phyloP scores from a whole-genome alignment of 192 early-diverging fungal species.

The Coemansia nantahalensis region DNA sequence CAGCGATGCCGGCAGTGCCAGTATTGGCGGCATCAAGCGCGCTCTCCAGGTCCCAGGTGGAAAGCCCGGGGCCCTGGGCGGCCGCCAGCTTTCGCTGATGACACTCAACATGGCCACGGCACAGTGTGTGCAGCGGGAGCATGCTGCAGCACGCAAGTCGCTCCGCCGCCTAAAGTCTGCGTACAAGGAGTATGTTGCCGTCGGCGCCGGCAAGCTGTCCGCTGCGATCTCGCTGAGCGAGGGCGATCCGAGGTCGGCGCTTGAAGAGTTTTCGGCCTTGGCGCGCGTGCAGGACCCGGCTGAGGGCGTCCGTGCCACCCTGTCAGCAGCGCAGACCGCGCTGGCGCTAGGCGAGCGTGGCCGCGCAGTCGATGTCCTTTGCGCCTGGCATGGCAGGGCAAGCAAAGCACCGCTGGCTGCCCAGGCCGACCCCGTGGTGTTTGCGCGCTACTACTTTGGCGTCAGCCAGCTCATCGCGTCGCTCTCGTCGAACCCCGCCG shows the following conservation, averaged over 20 bases:
- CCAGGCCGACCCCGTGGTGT: slow-evolving; percentile 8
- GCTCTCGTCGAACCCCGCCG: slow-evolving; percentile 6
- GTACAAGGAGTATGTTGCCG: slow-evolving; percentile 2
- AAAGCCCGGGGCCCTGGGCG: slow-evolving; percentile 13
- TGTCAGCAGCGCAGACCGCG: slow-evolving; percentile 39
- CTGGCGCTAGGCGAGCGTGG: slow-evolving; percentile 17
- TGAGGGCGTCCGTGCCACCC: slow-evolving; percentile 7
- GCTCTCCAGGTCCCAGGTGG: slow-evolving; percentile 27
- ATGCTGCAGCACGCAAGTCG: slow-evolving; percentile 21
- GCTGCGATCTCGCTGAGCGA: slow-evolving; percentile 25
- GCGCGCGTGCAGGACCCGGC: slow-evolving; percentile 9
- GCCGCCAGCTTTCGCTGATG: slow-evolving; percentile 34
- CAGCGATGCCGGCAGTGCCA: neutral
- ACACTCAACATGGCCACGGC: slow-evolving; percentile 40
- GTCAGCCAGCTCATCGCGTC: slow-evolving; percentile 19
- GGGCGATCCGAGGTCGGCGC: slow-evolving; percentile 12
- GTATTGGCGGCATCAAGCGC: slow-evolving; percentile 18
- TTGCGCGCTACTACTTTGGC: slow-evolving; percentile 44
- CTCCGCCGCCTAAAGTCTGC: slow-evolving; percentile 18
- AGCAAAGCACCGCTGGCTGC: slow-evolving; percentile 8
- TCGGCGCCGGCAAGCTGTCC: slow-evolving; percentile 21
- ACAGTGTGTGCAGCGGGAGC: slow-evolving; percentile 28
- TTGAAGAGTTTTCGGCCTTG: slow-evolving; percentile 28
- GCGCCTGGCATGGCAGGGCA: slow-evolving; percentile 29
- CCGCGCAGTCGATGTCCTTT: slow-evolving; percentile 17